Evolutionary conservation across 202 grass and related monocot species (phyloP), one percentile per base, ranked within the genome.

Genomic region (Cymbopogon flexuosus): DNA sequence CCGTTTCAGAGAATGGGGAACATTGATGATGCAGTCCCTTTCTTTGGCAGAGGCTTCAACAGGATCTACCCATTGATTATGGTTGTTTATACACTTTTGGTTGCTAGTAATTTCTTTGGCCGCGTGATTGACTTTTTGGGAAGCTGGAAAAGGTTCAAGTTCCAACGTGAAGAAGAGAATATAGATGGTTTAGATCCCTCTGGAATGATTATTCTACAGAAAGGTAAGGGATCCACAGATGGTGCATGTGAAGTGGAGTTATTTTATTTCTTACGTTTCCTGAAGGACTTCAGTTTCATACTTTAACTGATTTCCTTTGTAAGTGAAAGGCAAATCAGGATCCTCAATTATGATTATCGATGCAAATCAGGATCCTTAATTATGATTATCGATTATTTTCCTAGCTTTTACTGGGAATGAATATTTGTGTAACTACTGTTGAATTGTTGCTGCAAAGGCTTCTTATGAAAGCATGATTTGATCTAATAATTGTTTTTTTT

Each of bases 41-140:
- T 99, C 88, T 99, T 99, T 81, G 96, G 96, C 65, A 99, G 90
- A 86, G 92, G 96, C 41, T 99, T 99, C 80, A 99, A 99, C 87
- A 99, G 88, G 86, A 98, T 98, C 33, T 98, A 98, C 73, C 96
- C 96, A 59, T 82, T 98, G 69, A 93, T 98, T 85, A 99, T 99
- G 96, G 96, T 99, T 85, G 82, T 99, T 33, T 99, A 99, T 86
- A 99, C 96, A 0, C 77, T 99, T 40, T 73, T 99, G 65, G 96
- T 99, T 88, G 96, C 96, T 62, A 88, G 82, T 61, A 95, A 99
- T 87, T 99, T 99, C 90, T 99, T 99, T 89, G 90, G 88, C 36
- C 87, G 92, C 77, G 80, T 96, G 70, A 89, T 91, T 83, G 90
- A 95, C 66, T 99, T 91, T 87, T 95, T 99, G 4, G 96, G 92